Base-by-base conservation (phyloP, 768 basidiomycete genomes). In the Steccherinum ochraceum region DNA sequence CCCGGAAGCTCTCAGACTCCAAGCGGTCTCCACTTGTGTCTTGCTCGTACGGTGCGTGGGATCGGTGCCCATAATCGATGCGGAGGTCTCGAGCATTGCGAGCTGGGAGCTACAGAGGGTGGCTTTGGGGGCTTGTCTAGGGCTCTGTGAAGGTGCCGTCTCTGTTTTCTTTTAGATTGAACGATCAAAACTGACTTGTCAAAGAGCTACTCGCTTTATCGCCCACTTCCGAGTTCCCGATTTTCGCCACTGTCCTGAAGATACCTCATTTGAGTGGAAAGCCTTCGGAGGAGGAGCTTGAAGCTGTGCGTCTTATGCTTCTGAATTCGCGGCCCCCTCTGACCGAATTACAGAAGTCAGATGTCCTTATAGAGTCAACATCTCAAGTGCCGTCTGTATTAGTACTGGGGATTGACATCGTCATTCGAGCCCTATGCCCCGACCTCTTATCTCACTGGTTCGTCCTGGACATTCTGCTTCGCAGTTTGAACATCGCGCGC, bases 41-140 rank as follows among this genome's bases (percentile, higher is more conserved):
- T 65, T 68, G 23, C 60, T 86, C 27, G 56, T 84, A 19, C 75
- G 73, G 21, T 71, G 66, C 43, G 58, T 84, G n/a, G 78, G 75
- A 16, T 67, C 69, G 24, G 65, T 61, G 30, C 52, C 18, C 4
- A 26, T 18, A 39, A 26, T 40, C 12, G n/a, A 18, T 16, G 25
- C 16, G n/a, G 35, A n/a, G 13, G 27, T 5, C 16, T 48, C 10
- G 19, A 18, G 24, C 24, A 27, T 11, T 39, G 11, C 27, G n/a
- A 48, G 26, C 12, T 19, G 24, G 30, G 35, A 23, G 4, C n/a
- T 20, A 7, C 21, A 18, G 47, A 11, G 27, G 12, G 4, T 12
- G 12, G n/a, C 49, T 5, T 19, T 30, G 7, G 40, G 16, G 5
- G 48, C 44, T 21, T 49, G 39, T 20, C 7, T 49, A 13, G 48